Base-by-base conservation (phyloP, 2,329 filamentous ascomycete genomes). In the Paecilomyces sp. region DNA sequence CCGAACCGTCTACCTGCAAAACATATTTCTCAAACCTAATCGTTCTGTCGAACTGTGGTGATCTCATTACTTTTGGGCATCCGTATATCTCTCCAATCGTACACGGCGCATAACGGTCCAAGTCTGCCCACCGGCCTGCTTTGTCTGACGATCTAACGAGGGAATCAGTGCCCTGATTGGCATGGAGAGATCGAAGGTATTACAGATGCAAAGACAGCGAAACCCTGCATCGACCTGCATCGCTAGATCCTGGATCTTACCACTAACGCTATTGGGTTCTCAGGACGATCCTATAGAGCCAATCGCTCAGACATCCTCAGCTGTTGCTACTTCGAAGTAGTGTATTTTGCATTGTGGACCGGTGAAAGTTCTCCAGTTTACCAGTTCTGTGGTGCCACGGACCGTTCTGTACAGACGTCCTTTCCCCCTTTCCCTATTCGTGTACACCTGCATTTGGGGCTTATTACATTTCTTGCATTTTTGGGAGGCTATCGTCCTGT, bases 171-270 rank as follows among this genome's bases (percentile, higher is more conserved):
- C 28, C 62, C 58, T 60, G 59, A 64, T 67, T 68, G 62, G 65
- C 61, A 65, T 63, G 56, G 41, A 54, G 62, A 58, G 50, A 58
- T 60, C 59, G 60, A 60, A 64, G 60, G 58, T 63, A 63, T 61
- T 64, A 65, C 64, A 34, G 60, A 55, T 62, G 58, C 64, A 64
- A 58, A 62, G 61, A 62, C 63, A 58, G 57, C 61, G 54, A 62
- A 65, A 63, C 63, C 65, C 61, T 68, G 66, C 62, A 61, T 61
- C 58, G 54, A 56, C 55, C 58, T 63, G 58, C 56, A 58, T 57
- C 63, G 60, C 65, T 67, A 67, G 28, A 30, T 53, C 51, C 51
- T 30, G 28, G 28, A 25, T 30, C 51, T 30, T 25, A 53, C 51
- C 51, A 8, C 51, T 28, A 64, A 66, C 65, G 64, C 56, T 58